Conservation (phyloP, 176 grass and related monocot species). For the Urochloa ruziziensis region DNA sequence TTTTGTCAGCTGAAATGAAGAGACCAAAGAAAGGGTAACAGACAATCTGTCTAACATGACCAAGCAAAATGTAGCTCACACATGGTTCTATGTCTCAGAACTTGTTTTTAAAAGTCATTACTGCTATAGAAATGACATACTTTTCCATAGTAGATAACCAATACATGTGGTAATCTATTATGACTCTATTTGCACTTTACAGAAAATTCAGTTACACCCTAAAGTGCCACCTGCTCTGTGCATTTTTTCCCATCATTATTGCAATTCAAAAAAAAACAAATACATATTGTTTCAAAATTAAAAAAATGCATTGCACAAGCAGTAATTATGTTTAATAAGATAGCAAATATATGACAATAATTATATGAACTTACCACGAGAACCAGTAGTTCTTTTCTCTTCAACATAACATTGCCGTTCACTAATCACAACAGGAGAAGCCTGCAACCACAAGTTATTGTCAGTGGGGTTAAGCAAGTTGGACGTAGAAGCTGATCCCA, state of each 20-base stretch:
- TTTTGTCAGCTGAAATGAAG: neutral
- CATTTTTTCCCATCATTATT: neutral
- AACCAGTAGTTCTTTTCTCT: conserved; percentile 78
- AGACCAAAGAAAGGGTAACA: neutral
- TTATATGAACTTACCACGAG: conserved; percentile 57
- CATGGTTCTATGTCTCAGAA: neutral
- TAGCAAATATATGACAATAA: neutral
- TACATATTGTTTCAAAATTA: neutral
- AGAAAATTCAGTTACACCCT: neutral
- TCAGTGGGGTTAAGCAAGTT: too few species aligned
- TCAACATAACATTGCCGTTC: conserved; percentile 64
- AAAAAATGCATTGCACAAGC: neutral
- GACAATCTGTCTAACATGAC: neutral
- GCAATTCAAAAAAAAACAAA: neutral
- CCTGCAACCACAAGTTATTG: conserved; percentile 43
- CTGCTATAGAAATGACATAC: neutral
- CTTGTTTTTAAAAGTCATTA: neutral
- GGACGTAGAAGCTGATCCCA: neutral
- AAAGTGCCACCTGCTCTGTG: neutral
- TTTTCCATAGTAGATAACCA: neutral
- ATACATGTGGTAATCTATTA: neutral
- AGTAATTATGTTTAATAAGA: neutral
- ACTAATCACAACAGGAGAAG: conserved; percentile 78
- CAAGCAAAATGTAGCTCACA: neutral
- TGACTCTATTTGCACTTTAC: neutral